phyloP scores from a whole-genome alignment of 2,329 filamentous ascomycete genomes.

The Dendryphion nanum region DNA sequence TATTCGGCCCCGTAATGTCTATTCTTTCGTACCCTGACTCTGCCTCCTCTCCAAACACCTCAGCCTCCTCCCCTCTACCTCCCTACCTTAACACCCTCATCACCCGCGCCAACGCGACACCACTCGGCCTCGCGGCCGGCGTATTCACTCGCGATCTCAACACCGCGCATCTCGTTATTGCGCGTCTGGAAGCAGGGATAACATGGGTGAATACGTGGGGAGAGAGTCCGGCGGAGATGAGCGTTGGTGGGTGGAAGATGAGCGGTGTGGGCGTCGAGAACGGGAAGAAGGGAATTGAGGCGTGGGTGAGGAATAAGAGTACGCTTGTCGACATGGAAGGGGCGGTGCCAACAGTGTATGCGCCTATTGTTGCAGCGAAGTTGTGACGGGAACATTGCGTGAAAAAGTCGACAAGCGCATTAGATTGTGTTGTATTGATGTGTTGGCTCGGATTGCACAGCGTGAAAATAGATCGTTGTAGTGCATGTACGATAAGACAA shows the following conservation, averaged over 20 bases:
- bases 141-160: slow-evolving; percentile 78
- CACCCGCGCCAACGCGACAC: slow-evolving; percentile 70
- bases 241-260: slow-evolving; percentile 88
- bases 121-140: slow-evolving; percentile 77
- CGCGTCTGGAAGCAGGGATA: slow-evolving; percentile 75
- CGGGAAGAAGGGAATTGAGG: slow-evolving; percentile 72
- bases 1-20: slow-evolving; percentile 85
- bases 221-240: slow-evolving; percentile 90
- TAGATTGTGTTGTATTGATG: no score
- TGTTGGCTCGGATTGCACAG: no score
- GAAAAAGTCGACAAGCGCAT: no score
- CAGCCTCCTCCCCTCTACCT: no score
- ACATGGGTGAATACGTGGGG: slow-evolving; percentile 95
- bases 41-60: no score
- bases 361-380: no score
- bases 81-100: slow-evolving; percentile 72
- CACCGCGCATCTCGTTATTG: slow-evolving; percentile 68
- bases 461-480: no score
- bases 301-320: slow-evolving; percentile 85
- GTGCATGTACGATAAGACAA: no score
- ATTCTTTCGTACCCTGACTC: slow-evolving; percentile 71
- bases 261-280: slow-evolving; percentile 88
- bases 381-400: no score
- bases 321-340: slow-evolving; percentile 81
- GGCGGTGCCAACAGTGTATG: slow-evolving; percentile 67